Base-by-base conservation (phyloP, 2,329 filamentous ascomycete species). In the Sclerotinia borealis region DNA sequence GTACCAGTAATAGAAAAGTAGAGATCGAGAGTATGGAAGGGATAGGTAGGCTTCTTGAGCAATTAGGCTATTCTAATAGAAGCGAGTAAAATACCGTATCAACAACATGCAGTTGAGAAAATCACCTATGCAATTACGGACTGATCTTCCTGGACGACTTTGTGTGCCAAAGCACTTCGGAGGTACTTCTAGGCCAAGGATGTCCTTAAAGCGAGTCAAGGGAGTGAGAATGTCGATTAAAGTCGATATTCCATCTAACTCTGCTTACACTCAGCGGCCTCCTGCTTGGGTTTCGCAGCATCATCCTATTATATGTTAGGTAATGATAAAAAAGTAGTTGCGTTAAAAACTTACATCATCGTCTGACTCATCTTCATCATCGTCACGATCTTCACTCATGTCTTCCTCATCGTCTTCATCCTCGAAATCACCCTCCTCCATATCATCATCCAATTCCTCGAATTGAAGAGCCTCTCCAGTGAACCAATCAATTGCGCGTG, bases 401-500 rank as follows among this genome's bases (percentile, higher is more conserved):
- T 96, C 93, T 62, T 96, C 92, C 64, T 97, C 93, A 59, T 97
- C 93, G 58, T 79, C 78, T 34, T 97, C 93, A 59, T 96, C 93
- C 65, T 93, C 90, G 69, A 90, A 92, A 68, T 91, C 91, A 67
- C 88, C 90, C 72, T 89, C 89, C 63, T 93, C 89, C 68, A 92
- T 81, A 66, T 93, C 92, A 61, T 96, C 85, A 45, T 93, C 90
- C 66, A 96, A 79, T 77, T 97, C 93, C 83, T 99, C 95, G 72
- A 92, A 99, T 72, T 95, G 93, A 68, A 99, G 87, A 70, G 95
- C 95, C 80, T 99, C 95, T 64, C 95, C 95, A 60, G 95, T 99
- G 78, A 99, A 99, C 95, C 95, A 99, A 79, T 99, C 95, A 73
- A 99, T 95, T 64, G 96, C 95, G 71, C 93, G 92, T 68, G 95